Conservation (phyloP, 768 basidiomycete genomes). For the Phallus indusiatus region DNA sequence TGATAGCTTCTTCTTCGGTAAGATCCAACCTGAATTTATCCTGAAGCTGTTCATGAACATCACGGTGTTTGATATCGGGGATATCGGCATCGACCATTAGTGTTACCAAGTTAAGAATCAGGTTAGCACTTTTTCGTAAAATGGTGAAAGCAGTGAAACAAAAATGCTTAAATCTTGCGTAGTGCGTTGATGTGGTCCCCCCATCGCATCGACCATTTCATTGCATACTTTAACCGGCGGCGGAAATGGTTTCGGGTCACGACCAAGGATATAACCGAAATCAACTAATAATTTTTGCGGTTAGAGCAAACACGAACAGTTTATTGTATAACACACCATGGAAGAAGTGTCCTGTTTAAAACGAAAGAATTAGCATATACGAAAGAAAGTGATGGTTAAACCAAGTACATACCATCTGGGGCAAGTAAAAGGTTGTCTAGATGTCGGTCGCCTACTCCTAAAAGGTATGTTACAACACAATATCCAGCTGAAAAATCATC, state of each 20-base stretch:
- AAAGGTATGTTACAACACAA: slow-evolving; percentile 91
- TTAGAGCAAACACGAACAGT: background rate
- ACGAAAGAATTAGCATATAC: background rate
- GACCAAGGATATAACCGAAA: slow-evolving; percentile 95
- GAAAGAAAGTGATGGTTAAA: background rate
- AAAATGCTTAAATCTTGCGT: slow-evolving; percentile 89
- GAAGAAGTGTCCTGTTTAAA: slow-evolving; percentile 75
- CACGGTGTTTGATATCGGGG: slow-evolving; percentile 89
- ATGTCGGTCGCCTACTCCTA: slow-evolving; percentile 96
- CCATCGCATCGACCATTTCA: slow-evolving; percentile 99
- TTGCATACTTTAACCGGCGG: slow-evolving; percentile 98
- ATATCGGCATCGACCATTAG: slow-evolving; percentile 98
- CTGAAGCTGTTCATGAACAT: slow-evolving; percentile 83
- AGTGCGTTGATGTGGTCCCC: slow-evolving; percentile 93
- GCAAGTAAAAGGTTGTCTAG: slow-evolving; percentile 89
- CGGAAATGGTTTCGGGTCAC: slow-evolving; percentile 95
- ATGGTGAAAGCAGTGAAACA: slow-evolving; percentile 98
- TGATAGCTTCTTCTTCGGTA: slow-evolving; percentile 94
- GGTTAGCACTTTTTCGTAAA: slow-evolving; percentile 91
- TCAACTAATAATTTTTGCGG: slow-evolving; percentile 52
- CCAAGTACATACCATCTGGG: slow-evolving; percentile 60
- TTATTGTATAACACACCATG: slow-evolving; percentile 49
- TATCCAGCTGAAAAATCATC: slow-evolving; percentile 66
- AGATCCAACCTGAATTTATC: slow-evolving; percentile 94
- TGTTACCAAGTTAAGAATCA: slow-evolving; percentile 91